phyloP scores from a whole-genome alignment of 2,329 filamentous ascomycete genomes.

The Monilinia aucupariae region DNA sequence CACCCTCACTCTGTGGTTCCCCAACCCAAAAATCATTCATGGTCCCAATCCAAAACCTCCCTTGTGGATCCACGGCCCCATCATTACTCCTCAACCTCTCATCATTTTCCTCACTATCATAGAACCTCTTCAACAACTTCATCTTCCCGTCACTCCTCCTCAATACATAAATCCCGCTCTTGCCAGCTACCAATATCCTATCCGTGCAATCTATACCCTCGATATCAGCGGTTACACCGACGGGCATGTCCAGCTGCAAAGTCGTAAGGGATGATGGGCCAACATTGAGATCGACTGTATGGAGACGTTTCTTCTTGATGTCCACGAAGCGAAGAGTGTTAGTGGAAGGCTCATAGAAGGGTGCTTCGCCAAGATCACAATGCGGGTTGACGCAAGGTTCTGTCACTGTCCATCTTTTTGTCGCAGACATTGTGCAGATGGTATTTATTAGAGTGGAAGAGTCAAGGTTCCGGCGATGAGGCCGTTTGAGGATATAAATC shows the following conservation, averaged over 20 bases:
- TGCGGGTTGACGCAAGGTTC: slow-evolving; percentile 52
- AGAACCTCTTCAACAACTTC: slow-evolving; percentile 49
- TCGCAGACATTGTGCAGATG: slow-evolving; percentile 18
- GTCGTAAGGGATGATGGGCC: slow-evolving; percentile 40
- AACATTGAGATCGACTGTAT: slow-evolving; percentile 60
- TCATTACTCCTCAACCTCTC: slow-evolving; percentile 67
- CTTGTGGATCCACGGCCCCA: slow-evolving; percentile 71
- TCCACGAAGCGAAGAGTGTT: slow-evolving; percentile 73
- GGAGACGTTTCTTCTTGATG: slow-evolving; percentile 70
- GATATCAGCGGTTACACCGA: slow-evolving; percentile 74
- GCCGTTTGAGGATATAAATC: neutral
- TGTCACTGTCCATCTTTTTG: slow-evolving; percentile 43
- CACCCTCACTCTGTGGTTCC: slow-evolving; percentile 36
- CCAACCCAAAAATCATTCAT: slow-evolving; percentile 69
- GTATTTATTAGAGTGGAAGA: neutral
- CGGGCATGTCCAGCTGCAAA: slow-evolving; percentile 47
- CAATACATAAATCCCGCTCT: slow-evolving; percentile 74
- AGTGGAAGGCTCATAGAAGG: slow-evolving; percentile 62
- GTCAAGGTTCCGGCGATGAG: neutral
- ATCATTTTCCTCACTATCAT: slow-evolving; percentile 33
- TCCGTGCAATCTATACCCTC: slow-evolving; percentile 54
- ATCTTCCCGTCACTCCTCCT: slow-evolving; percentile 55
- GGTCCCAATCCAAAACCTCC: slow-evolving; percentile 77
- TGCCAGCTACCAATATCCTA: slow-evolving; percentile 71
- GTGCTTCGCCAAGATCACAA: slow-evolving; percentile 67